Evolutionary conservation across 164 flowering plant species (phyloP).

Genomic region (Stephania cephalantha): DNA sequence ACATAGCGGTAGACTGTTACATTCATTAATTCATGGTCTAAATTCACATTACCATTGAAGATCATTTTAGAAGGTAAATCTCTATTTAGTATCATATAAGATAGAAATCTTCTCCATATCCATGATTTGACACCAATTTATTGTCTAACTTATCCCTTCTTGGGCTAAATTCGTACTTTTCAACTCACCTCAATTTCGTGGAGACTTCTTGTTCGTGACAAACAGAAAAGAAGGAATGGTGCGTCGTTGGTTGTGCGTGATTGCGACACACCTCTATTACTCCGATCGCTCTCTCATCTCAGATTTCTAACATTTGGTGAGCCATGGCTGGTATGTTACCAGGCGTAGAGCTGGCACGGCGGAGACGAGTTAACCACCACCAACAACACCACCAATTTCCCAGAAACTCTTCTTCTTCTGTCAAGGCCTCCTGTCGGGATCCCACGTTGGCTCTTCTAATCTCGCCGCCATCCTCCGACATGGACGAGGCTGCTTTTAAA

Average conservation of each 20-base stretch:
- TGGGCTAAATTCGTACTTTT: no score
- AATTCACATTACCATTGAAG: no score
- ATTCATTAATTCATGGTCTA: no score
- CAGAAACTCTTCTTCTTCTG: constrained; percentile 2
- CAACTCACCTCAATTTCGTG: not conserved
- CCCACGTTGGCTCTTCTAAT: no score
- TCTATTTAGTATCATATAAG: no score
- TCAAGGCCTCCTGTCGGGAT: no score
- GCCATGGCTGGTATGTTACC: constrained; percentile 37
- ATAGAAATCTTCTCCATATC: no score
- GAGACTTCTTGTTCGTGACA: not conserved
- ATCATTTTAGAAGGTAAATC: no score
- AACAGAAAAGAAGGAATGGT: not conserved
- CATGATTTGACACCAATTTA: no score
- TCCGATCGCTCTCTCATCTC: not conserved
- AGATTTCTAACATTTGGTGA: not conserved
- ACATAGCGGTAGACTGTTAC: no score
- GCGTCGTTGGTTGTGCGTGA: not conserved
- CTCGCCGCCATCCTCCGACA: constrained; percentile 2
- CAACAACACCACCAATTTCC: not conserved
- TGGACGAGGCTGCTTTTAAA: constrained; percentile 31
- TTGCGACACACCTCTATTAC: not conserved
- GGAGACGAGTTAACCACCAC: constrained; percentile 22
- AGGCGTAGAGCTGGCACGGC: constrained; percentile 36
- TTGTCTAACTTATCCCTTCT: no score